Percentiles rank a stretch among this genome's conserved stretches.
Conservation (phyloP, 2,329 filamentous ascomycete genomes). For the Epichloe baconii region DNA sequence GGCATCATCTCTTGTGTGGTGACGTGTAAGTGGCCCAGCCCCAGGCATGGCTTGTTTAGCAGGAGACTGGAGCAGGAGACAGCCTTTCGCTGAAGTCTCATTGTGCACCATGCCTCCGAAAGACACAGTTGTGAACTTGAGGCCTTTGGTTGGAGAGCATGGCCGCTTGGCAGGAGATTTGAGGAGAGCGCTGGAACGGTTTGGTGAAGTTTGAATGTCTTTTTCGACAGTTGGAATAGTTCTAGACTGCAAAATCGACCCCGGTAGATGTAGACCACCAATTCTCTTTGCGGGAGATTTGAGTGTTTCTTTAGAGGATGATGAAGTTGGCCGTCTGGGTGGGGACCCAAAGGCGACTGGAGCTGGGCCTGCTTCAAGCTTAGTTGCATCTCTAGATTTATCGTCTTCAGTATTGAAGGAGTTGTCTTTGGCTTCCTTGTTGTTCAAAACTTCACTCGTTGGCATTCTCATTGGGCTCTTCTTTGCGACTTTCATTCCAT, state of each 20-base stretch:
- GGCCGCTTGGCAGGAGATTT: slow-evolving; percentile 39
- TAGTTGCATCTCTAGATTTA: slow-evolving; percentile 1
- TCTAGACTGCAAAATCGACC: slow-evolving; percentile 19
- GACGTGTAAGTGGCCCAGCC: slow-evolving; percentile 20
- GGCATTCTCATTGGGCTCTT: slow-evolving; percentile 8
- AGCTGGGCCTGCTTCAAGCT: background rate
- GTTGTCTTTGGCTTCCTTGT: background rate
- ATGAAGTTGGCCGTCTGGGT: slow-evolving; percentile 38
- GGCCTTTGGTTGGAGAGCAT: slow-evolving; percentile 29
- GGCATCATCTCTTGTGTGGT: slow-evolving; percentile 10
- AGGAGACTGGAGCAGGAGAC: slow-evolving; percentile 37
- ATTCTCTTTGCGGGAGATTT: slow-evolving; percentile 41
- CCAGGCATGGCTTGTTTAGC: slow-evolving; percentile 31
- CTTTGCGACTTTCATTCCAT: slow-evolving; percentile 13
- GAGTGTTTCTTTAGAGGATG: slow-evolving; percentile 41
- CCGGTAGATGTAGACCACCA: slow-evolving; percentile 17
- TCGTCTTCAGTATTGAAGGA: slow-evolving; percentile 8
- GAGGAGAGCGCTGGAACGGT: slow-evolving; percentile 26
- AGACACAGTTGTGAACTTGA: slow-evolving; percentile 13
- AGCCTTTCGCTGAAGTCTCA: slow-evolving; percentile 29
- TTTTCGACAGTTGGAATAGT: slow-evolving; percentile 5
- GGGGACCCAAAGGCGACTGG: slow-evolving; percentile 33
- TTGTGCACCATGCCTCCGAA: slow-evolving; percentile 15
- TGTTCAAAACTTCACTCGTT: background rate
- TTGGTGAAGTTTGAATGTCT: slow-evolving; percentile 16